Percentiles rank a stretch among this genome's conserved stretches.
phyloP scores from a whole-genome alignment of 805 yeast genomes.

The Nakazawaea peltata region DNA sequence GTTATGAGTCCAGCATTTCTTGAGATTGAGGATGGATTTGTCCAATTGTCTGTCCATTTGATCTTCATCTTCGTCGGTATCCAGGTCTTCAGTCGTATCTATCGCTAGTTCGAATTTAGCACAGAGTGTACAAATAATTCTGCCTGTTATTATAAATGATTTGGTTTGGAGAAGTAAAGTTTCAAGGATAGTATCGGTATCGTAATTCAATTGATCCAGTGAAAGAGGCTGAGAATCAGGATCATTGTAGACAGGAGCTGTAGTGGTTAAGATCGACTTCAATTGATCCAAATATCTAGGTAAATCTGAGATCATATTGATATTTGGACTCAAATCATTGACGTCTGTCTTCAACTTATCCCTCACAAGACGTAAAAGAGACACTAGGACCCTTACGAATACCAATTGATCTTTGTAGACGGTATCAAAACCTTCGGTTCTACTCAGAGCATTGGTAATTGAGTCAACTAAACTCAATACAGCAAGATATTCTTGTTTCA shows the following conservation, averaged over 20 bases:
- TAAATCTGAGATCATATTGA: too few species aligned
- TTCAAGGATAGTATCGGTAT: neutral
- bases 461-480: conserved; percentile 15
- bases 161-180: conserved; percentile 18
- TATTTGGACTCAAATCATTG: too few species aligned
- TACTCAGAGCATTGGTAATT: too few species aligned
- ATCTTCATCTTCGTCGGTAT: conserved; percentile 7
- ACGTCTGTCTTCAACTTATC: too few species aligned
- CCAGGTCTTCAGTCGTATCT: conserved; percentile 5
- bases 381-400: too few species aligned
- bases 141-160: conserved; percentile 23
- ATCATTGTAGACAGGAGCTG: conserved; percentile 13
- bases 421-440: too few species aligned
- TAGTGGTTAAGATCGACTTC: conserved; percentile 10
- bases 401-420: too few species aligned
- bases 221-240: neutral
- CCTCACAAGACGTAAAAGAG: too few species aligned
- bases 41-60: too few species aligned
- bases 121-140: conserved; percentile 27
- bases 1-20: conserved; percentile 17
- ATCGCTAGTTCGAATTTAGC: conserved; percentile 19
- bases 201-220: neutral
- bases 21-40: conserved; percentile 3
- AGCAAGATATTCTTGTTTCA: conserved; percentile 20
- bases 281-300: conserved; percentile 7